Base-by-base conservation (phyloP, 805 yeast genomes). In the Sugiyamaella floridensis region DNA sequence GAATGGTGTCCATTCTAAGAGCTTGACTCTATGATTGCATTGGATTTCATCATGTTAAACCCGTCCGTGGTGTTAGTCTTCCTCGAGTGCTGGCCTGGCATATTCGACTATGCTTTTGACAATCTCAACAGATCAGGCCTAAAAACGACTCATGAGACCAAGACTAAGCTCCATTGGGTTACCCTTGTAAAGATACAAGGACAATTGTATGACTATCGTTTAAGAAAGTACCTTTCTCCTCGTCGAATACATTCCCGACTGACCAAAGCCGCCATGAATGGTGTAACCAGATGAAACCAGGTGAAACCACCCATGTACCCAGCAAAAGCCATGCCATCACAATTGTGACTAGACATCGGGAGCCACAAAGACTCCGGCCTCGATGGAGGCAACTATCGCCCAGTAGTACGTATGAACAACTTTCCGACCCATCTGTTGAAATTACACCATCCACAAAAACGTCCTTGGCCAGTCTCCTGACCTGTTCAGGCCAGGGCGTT, bases 131-230 rank as follows among this genome's bases (percentile, higher is more conserved):
- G 46, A 45, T 47, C 47, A 47, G 44, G 54, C 49, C 26, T 40
- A 49, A 52, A 54, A 55, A 53, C 52, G 45, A 47, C 43, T 50
- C 57, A 47, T 29, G 57, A 52, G 56, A 49, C 45, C 60, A 52
- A 63, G 66, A 65, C 50, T 65, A 65, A 66, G 69, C 69, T 66
- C 69, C 69, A 65, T 66, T 65, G 68, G 50, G 69, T 66, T 62
- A 63, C 57, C 51, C 54, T 40, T 26, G 34, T 18, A 43, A 16
- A 15, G 28, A 41, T 43, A 26, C 46, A 44, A 60, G 47, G 55
- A 54, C 67, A 64, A 66, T 66, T 65, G 68, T 68, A 66, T 65
- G 58, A 58, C 69, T 65, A 55, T 64, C 55, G 60, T 58, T 56
- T 58, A 48, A 49, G 43, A 56, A 46, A 45, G 16, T n/a, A 34